Conservation (phyloP, 331 rosid species). For the Pyrus hybrid region DNA sequence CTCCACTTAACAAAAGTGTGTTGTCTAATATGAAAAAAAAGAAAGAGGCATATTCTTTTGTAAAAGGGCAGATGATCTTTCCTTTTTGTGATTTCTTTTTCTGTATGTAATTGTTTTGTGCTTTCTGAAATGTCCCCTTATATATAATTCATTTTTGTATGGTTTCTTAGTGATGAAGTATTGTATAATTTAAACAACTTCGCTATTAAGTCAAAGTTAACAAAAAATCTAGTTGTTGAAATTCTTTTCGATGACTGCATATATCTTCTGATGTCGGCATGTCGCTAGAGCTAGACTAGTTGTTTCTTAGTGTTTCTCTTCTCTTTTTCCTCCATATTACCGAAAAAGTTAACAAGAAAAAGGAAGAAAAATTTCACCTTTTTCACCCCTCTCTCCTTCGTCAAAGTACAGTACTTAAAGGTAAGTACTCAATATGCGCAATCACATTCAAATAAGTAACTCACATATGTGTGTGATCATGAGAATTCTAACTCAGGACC, state of each 20-base stretch:
- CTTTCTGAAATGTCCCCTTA: not conserved
- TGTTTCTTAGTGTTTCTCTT: too few relatives aligned
- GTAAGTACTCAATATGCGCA: not conserved
- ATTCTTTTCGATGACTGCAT: too few relatives aligned
- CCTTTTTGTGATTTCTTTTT: not conserved
- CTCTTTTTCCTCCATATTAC: too few relatives aligned
- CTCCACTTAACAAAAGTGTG: conserved; percentile 30
- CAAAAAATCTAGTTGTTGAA: not conserved
- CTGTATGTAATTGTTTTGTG: not conserved
- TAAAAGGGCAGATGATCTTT: conserved; percentile 19
- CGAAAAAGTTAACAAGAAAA: too few relatives aligned
- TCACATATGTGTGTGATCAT: not conserved
- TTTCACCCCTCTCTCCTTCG: not conserved
- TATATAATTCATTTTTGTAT: not conserved
- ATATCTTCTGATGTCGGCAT: too few relatives aligned
- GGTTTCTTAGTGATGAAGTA: not conserved
- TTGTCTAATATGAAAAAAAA: not conserved
- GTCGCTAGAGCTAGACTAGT: too few relatives aligned
- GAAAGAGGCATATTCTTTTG: conserved; percentile 22
- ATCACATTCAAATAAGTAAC: not conserved
- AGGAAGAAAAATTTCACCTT: not conserved
- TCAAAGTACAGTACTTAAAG: not conserved
- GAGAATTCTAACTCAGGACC: not conserved
- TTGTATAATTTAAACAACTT: not conserved
- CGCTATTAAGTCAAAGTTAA: not conserved